A percentile compares a stretch with the other conserved stretches of the same genome.
Conservation (phyloP, 2,329 filamentous ascomycete species). For the Colletotrichum lini region DNA sequence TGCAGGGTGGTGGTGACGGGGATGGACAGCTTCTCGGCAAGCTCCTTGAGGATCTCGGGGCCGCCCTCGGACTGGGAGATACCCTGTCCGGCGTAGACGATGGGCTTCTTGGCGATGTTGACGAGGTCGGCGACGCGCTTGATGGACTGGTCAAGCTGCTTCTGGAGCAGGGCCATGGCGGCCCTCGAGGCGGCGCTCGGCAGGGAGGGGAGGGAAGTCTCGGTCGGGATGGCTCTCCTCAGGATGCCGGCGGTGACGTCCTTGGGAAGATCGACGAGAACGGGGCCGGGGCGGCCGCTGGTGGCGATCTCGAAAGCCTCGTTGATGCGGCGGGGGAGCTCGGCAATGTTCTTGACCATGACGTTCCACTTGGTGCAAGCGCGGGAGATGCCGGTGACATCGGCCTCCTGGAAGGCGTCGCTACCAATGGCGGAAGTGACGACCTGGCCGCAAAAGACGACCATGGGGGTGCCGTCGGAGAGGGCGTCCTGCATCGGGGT, state of each 20-base stretch:
- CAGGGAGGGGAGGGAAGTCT: slow-evolving; percentile 80
- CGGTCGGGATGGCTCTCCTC: slow-evolving; percentile 84
- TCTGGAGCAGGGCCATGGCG: slow-evolving; percentile 79
- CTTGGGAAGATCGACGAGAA: slow-evolving; percentile 96
- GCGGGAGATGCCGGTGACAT: slow-evolving; percentile 92
- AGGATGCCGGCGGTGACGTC: slow-evolving; percentile 92
- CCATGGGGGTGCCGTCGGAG: slow-evolving; percentile 94
- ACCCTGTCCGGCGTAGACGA: slow-evolving; percentile 96
- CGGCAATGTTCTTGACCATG: slow-evolving; percentile 96
- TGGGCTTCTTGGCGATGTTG: slow-evolving; percentile 91
- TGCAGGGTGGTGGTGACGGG: slow-evolving; percentile 97
- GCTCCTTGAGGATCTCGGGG: slow-evolving; percentile 82
- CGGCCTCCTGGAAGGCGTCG: slow-evolving; percentile 97
- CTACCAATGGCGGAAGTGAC: slow-evolving; percentile 90
- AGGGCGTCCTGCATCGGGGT: slow-evolving; percentile 97
- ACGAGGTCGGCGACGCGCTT: slow-evolving; percentile 84
- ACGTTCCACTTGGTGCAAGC: slow-evolving; percentile 99
- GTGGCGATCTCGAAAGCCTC: slow-evolving; percentile 99
- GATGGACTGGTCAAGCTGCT: slow-evolving; percentile 82
- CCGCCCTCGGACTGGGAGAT: slow-evolving; percentile 86
- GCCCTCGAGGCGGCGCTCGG: slow-evolving; percentile 90
- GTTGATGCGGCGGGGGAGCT: slow-evolving; percentile 93
- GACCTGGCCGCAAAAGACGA: slow-evolving; percentile 97
- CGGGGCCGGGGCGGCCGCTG: slow-evolving; percentile 91
- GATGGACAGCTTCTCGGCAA: slow-evolving; percentile 91